A percentile compares a stretch with the other conserved stretches of the same genome.
Conservation (phyloP, 139 green algal genomes). For the Volvox africanus region DNA sequence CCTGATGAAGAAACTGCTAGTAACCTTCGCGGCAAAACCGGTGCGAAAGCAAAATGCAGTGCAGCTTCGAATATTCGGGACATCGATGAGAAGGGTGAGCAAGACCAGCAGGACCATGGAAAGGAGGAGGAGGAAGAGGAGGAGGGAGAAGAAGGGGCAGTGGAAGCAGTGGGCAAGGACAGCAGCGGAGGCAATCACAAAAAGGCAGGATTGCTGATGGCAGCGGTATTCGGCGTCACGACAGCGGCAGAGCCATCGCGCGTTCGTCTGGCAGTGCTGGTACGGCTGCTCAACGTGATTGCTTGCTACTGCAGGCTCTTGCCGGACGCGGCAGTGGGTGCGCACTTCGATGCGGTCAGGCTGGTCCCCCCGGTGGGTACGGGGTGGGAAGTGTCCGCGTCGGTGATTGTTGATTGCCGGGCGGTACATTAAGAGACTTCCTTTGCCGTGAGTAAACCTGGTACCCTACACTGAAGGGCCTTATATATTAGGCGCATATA, state of each 20-base stretch:
- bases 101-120: background rate
- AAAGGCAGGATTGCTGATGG: constrained; percentile 20
- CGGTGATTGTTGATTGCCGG: too few relatives aligned
- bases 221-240: constrained; percentile 29
- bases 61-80: background rate
- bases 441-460: too few relatives aligned
- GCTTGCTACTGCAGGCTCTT: constrained; percentile 52
- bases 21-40: background rate
- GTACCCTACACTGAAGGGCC: too few relatives aligned
- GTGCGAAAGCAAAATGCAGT: background rate
- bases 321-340: constrained; percentile 61
- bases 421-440: too few relatives aligned
- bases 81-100: background rate
- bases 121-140: background rate
- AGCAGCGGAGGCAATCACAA: background rate
- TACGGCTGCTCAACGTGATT: constrained; percentile 40
- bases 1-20: background rate
- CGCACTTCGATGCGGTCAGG: constrained; percentile 53
- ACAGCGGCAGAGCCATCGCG: background rate
- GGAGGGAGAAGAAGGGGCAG: background rate
- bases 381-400: background rate
- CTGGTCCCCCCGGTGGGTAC: constrained; percentile 56
- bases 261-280: background rate
- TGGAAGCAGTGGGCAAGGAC: background rate
- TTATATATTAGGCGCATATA: too few relatives aligned